Conservation (phyloP, 352 stramenopile genomes). For the Globisporangium rhizosaccharum region DNA sequence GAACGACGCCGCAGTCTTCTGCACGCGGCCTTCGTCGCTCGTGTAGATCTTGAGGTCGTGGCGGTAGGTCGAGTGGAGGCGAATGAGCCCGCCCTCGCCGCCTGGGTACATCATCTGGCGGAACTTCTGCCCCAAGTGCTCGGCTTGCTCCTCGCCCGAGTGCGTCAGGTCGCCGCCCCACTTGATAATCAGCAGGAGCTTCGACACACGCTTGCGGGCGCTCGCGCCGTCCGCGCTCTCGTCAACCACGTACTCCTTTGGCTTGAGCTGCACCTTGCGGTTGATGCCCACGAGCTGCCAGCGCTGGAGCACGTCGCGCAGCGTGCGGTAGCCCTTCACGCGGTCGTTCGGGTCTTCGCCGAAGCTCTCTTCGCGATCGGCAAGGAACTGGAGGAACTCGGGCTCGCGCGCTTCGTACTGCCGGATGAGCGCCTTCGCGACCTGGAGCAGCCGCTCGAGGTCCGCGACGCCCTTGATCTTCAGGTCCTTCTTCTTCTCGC, state of each 20-base stretch:
- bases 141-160: conserved; percentile 94
- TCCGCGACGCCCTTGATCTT: conserved; percentile 86
- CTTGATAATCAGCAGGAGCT: conserved; percentile 99
- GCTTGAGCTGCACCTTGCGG: conserved; percentile 96
- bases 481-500: conserved; percentile 62
- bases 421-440: conserved; percentile 70
- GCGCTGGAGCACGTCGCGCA: conserved; percentile 95
- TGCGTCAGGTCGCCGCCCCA: conserved; percentile 99
- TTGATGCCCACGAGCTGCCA: conserved; percentile 97
- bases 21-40: conserved; percentile 98
- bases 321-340: conserved; percentile 76
- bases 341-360: conserved; percentile 65
- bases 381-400: conserved; percentile 58
- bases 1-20: conserved; percentile 99
- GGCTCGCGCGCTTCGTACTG: conserved; percentile 57
- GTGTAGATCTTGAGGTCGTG: conserved; percentile 99
- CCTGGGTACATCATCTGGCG: conserved; percentile 88
- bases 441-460: conserved; percentile 67
- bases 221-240: conserved; percentile 18
- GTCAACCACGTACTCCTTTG: conserved; percentile 47
- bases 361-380: conserved; percentile 50
- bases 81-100: conserved; percentile 94
- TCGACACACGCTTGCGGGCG: conserved; percentile 41
- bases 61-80: conserved; percentile 98
- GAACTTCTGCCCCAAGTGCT: conserved; percentile 91